These are phyloP conservation scores for Zymoseptoria crescenta DNA, from an alignment of 2,329 filamentous ascomycete genomes.

Conservation along the genomic window DNA sequence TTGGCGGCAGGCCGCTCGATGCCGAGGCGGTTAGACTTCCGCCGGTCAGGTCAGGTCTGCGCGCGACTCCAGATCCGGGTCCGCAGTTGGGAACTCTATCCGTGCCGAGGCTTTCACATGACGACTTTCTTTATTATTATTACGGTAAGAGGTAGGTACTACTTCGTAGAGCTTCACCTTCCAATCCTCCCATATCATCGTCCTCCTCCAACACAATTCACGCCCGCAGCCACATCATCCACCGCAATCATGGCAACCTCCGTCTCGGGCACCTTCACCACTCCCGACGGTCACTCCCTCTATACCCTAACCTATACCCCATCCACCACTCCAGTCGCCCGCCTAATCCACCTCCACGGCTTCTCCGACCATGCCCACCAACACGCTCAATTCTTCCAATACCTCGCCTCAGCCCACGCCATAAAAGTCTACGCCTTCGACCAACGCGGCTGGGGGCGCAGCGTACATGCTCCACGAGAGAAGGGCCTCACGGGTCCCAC, in stretches of 20 bases:
- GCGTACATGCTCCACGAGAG: conserved; percentile 53
- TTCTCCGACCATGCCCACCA: conserved; percentile 77
- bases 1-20: too few relatives aligned
- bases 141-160: too few relatives aligned
- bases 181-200: background rate
- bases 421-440: conserved; percentile 75
- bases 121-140: too few relatives aligned
- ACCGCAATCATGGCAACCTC: conserved; percentile 3
- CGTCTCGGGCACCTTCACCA: conserved; percentile 39
- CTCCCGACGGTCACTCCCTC: conserved; percentile 46
- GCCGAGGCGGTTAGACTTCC: too few relatives aligned
- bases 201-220: background rate
- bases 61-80: too few relatives aligned
- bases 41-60: too few relatives aligned
- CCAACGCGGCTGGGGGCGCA: conserved; percentile 81
- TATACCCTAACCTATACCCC: conserved; percentile 55
- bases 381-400: conserved; percentile 67
- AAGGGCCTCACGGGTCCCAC: conserved; percentile 70
- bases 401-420: conserved; percentile 56
- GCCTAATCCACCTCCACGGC: conserved; percentile 76
- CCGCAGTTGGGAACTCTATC: too few relatives aligned
- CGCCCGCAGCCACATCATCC: background rate
- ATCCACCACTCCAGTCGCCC: conserved; percentile 56
- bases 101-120: too few relatives aligned
- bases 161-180: background rate